phyloP scores from a whole-genome alignment of 2,329 filamentous ascomycete species.

The Teratosphaeria viscida region DNA sequence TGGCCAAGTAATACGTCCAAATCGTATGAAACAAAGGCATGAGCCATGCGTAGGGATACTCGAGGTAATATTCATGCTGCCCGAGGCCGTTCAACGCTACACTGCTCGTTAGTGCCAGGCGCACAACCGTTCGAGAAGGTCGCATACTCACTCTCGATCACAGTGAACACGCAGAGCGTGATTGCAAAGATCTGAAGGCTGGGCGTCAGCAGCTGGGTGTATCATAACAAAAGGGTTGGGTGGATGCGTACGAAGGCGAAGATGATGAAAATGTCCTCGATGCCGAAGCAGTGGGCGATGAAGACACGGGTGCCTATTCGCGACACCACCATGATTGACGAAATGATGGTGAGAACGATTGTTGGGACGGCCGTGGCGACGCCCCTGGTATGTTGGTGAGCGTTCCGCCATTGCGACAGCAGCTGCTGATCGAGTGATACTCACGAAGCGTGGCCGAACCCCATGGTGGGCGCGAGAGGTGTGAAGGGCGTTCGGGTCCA shows the following conservation, averaged over 20 bases:
- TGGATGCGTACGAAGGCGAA: conserved; percentile 8
- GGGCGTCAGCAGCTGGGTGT: not conserved
- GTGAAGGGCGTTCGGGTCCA: not conserved
- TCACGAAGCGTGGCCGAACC: not conserved
- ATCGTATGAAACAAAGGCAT: conserved; percentile 17
- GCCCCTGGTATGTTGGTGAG: not conserved
- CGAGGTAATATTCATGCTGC: not conserved
- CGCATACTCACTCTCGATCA: not conserved
- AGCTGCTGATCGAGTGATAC: not conserved
- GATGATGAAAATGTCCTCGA: conserved; percentile 15
- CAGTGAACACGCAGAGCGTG: not conserved
- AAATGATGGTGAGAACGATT: not conserved
- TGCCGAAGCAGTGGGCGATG: conserved; percentile 8
- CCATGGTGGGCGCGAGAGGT: not conserved
- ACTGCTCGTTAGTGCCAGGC: not conserved
- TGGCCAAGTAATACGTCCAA: conserved; percentile 32
- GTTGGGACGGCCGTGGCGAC: not conserved
- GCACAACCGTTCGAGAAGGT: not conserved
- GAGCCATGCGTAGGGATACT: not conserved
- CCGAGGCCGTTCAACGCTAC: not conserved
- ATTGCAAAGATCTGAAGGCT: not conserved
- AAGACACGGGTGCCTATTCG: not conserved
- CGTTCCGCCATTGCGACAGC: not conserved
- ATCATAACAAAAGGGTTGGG: not conserved
- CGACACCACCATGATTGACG: not conserved